phyloP scores from a whole-genome alignment of 176 grass and related monocot genomes.

The Rhynchospora breviuscula region DNA sequence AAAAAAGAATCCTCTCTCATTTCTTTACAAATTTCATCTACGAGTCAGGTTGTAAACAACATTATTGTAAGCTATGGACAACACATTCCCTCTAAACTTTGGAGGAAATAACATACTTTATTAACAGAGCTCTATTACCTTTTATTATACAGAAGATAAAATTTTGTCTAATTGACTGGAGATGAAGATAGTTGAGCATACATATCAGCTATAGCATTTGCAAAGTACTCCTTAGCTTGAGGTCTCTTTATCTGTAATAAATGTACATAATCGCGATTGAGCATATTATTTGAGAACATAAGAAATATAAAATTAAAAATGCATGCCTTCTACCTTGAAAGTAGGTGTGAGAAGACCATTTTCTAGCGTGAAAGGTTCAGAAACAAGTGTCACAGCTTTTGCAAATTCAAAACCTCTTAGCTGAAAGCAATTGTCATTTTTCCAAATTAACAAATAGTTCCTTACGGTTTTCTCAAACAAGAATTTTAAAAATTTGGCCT shows the following conservation, averaged over 20 bases:
- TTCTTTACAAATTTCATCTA: not conserved
- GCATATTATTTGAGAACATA: not conserved
- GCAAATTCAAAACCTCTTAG: constrained; percentile 94
- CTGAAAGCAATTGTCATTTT: constrained; percentile 25
- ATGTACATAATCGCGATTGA: not conserved
- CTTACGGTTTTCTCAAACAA: not conserved
- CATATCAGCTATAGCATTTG: constrained; percentile 72
- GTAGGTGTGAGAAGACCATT: constrained; percentile 93
- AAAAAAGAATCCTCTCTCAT: not conserved
- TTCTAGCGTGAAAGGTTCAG: constrained; percentile 78
- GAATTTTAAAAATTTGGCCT: not conserved
- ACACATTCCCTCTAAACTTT: not conserved
- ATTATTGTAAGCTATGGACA: not conserved
- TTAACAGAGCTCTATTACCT: not conserved
- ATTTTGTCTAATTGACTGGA: constrained; percentile 3
- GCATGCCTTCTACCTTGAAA: constrained; percentile 54
- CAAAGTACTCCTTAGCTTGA: constrained; percentile 80
- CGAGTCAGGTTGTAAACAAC: not conserved
- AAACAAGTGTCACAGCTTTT: constrained; percentile 62
- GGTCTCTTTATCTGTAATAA: constrained; percentile 69
- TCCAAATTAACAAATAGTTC: not conserved
- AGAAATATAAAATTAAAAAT: constrained; percentile 5
- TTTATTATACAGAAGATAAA: not conserved
- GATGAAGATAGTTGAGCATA: constrained; percentile 40
- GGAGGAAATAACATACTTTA: not conserved